Base-by-base conservation (phyloP, 1,139 yeast genomes). In the Lodderomyces jiufengensis region DNA sequence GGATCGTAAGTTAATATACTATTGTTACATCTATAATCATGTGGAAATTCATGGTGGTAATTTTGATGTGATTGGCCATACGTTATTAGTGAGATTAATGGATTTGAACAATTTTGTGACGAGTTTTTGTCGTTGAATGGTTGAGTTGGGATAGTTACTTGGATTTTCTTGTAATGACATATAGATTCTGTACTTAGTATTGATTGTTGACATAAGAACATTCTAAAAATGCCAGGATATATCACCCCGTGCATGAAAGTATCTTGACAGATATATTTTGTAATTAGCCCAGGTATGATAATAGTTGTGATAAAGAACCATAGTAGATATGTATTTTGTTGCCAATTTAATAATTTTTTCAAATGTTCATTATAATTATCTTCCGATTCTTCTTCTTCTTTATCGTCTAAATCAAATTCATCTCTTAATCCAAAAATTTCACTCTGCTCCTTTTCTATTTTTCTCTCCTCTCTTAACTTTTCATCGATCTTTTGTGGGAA, bases 31-130 rank as follows among this genome's bases (percentile, higher is more conserved):
- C 78, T 67, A 51, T 76, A 81, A 52, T 82, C 88, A 43, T 76
- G 78, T 2, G 87, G 84, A 46, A 82, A 82, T 50, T 80, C 87
- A 50, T 82, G 87, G 52, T 82, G 90, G 51, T 76, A 82, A 51
- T 80, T 81, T 45, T 80, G 84, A 47, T 70, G 60, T 7, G 69
- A 58, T 53, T 82, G 87, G 2, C 90, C 90, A 51, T 76, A 77
- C 0, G 86, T 76, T 8, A 81, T 48, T 3, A 79, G 42, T 2
- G 80, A 63, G 2, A 78, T 54, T 5, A 80, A 37, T n/a, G 82
- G 80, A 34, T 70, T 70, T 38, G 58, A 54, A 41, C 74, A 67
- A 42, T 70, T 59, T 15, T 57, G 58, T n/a, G 74, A 65, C 2
- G 84, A 73, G 47, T 77, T 79, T 20, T 71, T 68, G 51, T 79